These are phyloP conservation scores for Orbilia ellipsospora DNA, from an alignment of 2,329 filamentous ascomycete species.

Conservation along the genomic window DNA sequence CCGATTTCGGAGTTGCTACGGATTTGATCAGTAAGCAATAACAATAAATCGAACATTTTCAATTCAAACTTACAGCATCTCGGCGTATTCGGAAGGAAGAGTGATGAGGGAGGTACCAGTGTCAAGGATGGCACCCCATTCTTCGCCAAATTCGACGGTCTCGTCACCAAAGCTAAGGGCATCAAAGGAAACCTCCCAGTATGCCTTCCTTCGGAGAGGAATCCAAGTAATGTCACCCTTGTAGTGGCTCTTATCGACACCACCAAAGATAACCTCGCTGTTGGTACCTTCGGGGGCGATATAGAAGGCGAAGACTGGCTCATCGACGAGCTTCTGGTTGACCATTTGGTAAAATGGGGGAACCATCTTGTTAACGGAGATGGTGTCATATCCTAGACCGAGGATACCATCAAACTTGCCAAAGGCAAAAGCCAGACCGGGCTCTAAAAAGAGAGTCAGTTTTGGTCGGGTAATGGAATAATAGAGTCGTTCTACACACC, in stretches of 20 bases:
- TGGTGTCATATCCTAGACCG: constrained; percentile 91
- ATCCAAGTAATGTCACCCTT: constrained; percentile 91
- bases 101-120: constrained; percentile 98
- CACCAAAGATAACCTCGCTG: constrained; percentile 90
- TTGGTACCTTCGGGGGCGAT: constrained; percentile 79
- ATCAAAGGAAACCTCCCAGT: constrained; percentile 99
- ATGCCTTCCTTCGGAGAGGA: constrained; percentile 95
- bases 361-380: constrained; percentile 94
- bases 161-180: constrained; percentile 88
- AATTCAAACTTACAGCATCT: constrained; percentile 74
- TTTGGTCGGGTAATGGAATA: neutral
- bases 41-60: neutral
- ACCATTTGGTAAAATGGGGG: constrained; percentile 98
- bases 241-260: constrained; percentile 82
- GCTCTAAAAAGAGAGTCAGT: constrained; percentile 71
- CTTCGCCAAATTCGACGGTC: constrained; percentile 87
- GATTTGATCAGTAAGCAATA: constrained; percentile 10
- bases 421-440: constrained; percentile 96
- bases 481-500: constrained; percentile 31
- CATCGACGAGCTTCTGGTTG: constrained; percentile 86
- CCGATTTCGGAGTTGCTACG: constrained; percentile 89
- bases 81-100: constrained; percentile 87
- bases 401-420: constrained; percentile 97
- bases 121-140: constrained; percentile 86
- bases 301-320: constrained; percentile 96